These are phyloP conservation scores for Penicillium sp. DNA, from an alignment of 2,329 filamentous ascomycete species.

Conservation along the genomic window DNA sequence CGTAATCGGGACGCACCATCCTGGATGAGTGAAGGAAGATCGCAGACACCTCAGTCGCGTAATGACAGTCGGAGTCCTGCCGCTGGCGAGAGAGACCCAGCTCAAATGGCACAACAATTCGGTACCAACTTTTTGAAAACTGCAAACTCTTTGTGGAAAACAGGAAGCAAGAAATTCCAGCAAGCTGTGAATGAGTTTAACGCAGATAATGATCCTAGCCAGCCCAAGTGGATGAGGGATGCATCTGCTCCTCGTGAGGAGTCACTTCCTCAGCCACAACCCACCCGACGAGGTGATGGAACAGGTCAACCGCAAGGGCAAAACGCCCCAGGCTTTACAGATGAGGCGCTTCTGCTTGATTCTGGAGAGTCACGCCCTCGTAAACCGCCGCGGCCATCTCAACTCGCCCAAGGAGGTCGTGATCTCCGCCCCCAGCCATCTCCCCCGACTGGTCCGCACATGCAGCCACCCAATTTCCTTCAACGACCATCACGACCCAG, in stretches of 20 bases:
- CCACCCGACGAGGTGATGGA: conserved; percentile 23
- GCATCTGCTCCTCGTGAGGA: conserved; percentile 43
- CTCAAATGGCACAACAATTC: conserved; percentile 78
- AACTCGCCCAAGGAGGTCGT: conserved; percentile 18
- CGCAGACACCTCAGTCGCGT: conserved; percentile 24
- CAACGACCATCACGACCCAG: conserved; percentile 50
- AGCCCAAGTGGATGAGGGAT: conserved; percentile 96
- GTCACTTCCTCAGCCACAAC: conserved; percentile 13
- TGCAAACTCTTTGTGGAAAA: conserved; percentile 93
- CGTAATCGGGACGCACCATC: conserved; percentile 49
- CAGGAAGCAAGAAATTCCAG: conserved; percentile 86
- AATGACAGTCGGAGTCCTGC: conserved; percentile 40
- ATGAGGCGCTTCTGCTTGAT: conserved; percentile 54
- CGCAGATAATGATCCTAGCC: conserved; percentile 69
- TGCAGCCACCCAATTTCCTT: conserved; percentile 55
- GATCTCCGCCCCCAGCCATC: conserved; percentile 25
- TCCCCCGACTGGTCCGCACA: conserved; percentile 22
- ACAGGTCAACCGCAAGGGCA: conserved; percentile 14
- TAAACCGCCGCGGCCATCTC: conserved; percentile 27
- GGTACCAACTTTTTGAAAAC: conserved; percentile 87
- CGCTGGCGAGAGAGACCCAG: conserved; percentile 68
- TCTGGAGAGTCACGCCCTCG: conserved; percentile 28
- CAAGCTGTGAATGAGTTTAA: conserved; percentile 87
- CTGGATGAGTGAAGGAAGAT: conserved; percentile 62
- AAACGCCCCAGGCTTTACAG: conserved; percentile 49